Base-by-base conservation (phyloP, 345 rosid genomes). In the Eucalyptus regnans region DNA sequence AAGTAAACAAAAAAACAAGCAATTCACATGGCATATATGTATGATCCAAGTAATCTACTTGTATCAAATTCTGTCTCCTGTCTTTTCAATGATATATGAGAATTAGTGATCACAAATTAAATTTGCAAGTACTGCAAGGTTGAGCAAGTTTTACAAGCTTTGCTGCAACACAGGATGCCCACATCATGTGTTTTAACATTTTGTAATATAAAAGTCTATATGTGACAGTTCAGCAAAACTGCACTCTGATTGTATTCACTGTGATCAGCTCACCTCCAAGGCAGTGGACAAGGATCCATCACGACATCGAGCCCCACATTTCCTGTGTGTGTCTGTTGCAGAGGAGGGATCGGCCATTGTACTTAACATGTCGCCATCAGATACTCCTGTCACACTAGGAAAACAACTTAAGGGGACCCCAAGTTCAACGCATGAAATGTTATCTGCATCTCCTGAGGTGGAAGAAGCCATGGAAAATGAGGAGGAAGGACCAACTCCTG, bases 261-360 rank as follows among this genome's bases (percentile, higher is more conserved):
- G 54, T 31, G 48, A 66, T 87, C 95, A 96, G 98, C 95, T 98
- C 83, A 96, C 98, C 15, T 86, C 89, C 31, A 94, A 94, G 91
- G 94, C 95, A 50, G 97, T 95, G 89, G 97, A 95, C 87, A 97
- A 97, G 91, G 94, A 94, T 90, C 90, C 92, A 62, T 60, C 94
- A 29, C 93, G 96, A 90, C n/a, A 98, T 89, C 94, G 97, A 29
- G 89, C 95, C 86, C 95, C 95, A 10, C 99, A 97, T 89, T 97
- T 95, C 89, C 91, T 89, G 41, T 95, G 98, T 49, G 96, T 97
- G 18, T 93, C 94, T 49, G 46, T 96, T 89, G 94, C 93, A 91
- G 96, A 92, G 56, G 93, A 91, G 89, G 92, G 90, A 89, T 92
- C 95, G 15, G 91, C 93, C 37, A 89, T 96, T 87, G 88, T 85